Base-by-base conservation (phyloP, 23 red algal species). In the Gracilaria domingensis region DNA sequence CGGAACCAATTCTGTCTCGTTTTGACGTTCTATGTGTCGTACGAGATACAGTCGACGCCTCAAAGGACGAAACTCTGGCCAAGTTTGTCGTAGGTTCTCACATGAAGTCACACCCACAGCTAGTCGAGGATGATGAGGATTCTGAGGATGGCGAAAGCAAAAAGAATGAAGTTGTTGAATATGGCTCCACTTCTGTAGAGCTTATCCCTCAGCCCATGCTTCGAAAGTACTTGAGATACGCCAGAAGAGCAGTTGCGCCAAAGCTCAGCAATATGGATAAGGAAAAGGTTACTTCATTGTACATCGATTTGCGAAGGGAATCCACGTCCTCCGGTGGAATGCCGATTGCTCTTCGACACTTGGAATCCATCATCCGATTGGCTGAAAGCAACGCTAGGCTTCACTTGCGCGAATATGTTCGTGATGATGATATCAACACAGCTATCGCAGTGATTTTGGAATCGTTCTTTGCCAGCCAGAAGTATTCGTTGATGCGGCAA, bases 11-110 rank as follows among this genome's bases (percentile, higher is more conserved):
- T 72, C 81, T 99, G 13, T 99, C 97, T 59, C 94, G 97, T 66
- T 99, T 99, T 80, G 97, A 99, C 64, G 91, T 99, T 51, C 92
- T 99, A 13, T 96, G 93, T 60, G 97, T 99, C 20, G 93, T 99
- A 0, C 81, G 95, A n/a, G 97, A 99, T 57, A 83, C 88, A 34
- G 92, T 95, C 12, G 97, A 99, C 62, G 60, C 93, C 3, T 70
- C 91, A 18, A 86, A 89, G 49, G 97, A 99, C 80, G 97, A 99
- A 82, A 85, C 89, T 18, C 81, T 99, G 38, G 97, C 91, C 1
- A 94, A 75, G 54, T 99, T 99, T 75, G 97, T 99, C 17, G 94
- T 99, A 1, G 86, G 91, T 30, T 99, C 97, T 8, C 97, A 99
- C 80, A 85, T 95, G 17, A 42, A 53, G 12, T 94, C 97, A 8